A percentile compares a stretch with the other conserved stretches of the same genome.
phyloP scores from a whole-genome alignment of 2,329 filamentous ascomycete species.

The Lecanicillium sp. region DNA sequence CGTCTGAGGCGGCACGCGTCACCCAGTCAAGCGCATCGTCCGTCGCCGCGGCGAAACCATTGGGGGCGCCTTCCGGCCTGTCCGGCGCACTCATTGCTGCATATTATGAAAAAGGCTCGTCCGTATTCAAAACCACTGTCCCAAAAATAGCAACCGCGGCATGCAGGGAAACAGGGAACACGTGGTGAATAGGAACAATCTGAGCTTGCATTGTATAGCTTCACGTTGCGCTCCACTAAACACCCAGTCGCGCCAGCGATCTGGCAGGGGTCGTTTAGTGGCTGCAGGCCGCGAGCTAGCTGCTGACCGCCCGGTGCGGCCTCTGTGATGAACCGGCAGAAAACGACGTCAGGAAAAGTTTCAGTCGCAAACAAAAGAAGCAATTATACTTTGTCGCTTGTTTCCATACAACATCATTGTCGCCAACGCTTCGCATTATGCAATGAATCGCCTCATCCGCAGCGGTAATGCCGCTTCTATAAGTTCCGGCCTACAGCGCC shows the following conservation, averaged over 20 bases:
- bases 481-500: background rate
- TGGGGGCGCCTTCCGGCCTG: background rate
- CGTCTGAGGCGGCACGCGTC: background rate
- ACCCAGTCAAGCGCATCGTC: background rate
- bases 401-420: no score
- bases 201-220: background rate
- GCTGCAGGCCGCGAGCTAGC: no score
- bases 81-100: constrained; percentile 5
- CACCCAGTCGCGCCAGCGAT: background rate
- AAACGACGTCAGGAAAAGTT: background rate
- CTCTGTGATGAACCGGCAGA: constrained; percentile 4
- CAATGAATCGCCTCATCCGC: constrained; percentile 17
- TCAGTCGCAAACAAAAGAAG: background rate
- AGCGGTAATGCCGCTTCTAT: constrained; percentile 12
- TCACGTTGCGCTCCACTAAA: constrained; percentile 9
- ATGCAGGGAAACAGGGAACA: background rate
- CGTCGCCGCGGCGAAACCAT: background rate
- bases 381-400: background rate
- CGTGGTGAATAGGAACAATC: background rate
- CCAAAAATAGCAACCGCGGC: no score
- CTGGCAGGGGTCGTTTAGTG: no score
- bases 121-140: background rate
- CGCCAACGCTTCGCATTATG: no score
- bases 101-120: background rate
- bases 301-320: background rate